Evolutionary conservation across 1,284 basidiomycete species (phyloP), one percentile per base, ranked within the genome.

Genomic region (Tilletia walkeri): DNA sequence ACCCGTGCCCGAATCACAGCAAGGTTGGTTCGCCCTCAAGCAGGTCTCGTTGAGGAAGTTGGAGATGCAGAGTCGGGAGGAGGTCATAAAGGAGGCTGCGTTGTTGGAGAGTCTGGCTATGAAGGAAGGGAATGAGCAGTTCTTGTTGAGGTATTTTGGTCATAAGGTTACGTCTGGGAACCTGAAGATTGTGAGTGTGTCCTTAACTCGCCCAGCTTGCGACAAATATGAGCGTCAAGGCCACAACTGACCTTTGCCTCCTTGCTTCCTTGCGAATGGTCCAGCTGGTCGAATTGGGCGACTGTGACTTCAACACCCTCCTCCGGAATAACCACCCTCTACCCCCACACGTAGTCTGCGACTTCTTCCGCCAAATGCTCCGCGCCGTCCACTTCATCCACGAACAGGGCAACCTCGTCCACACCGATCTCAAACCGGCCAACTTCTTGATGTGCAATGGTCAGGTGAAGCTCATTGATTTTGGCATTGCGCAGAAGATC

Each of bases 381-480:
- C 79, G 82, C 67, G 79, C 81, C 20, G 82, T 84, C 39, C 79
- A 84, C 34, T 84, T 84, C 63, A 77, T 82, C 53, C 82, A 84
- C 73, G 75, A 78, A 16, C 59, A 70, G 41, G 81, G 75, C 67
- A 75, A 78, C 67, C 70, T 83, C 61, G 80, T 83, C 36, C 82
- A 84, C 67, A 80, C 82, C 38, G 82, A 84, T 54, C 68, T 83
- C 54, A 82, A 81, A 70, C 82, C 81, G 7, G 80, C 80, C 70
- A 88, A 87, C 84, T 88, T 98, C 54, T 86, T 99, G 16, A 87
- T 98, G 53, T 93, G 95, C 78, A 88, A 89, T 66, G 88, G 90
- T 24, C 89, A 93, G 67, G 89, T 97, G 84, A 97, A 95, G 85
- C 89, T 99, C 24, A 93, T 95, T 38, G 96, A 99, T 85, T 99